Evolutionary conservation across 2,329 filamentous ascomycete species (phyloP), one percentile per base, ranked within the genome.

Genomic region (Hypoxylon sp.): DNA sequence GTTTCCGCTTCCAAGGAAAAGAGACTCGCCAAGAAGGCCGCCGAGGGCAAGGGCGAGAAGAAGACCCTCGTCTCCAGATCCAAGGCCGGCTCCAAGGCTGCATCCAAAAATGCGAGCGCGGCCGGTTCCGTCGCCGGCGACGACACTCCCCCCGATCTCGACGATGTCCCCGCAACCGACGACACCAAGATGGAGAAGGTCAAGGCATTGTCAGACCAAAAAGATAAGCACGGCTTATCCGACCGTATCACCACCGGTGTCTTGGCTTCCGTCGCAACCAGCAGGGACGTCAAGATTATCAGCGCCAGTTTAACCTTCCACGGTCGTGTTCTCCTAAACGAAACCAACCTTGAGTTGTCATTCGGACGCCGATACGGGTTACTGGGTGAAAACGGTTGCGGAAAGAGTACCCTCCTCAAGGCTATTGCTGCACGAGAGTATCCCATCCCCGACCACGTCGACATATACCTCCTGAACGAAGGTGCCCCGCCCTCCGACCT

Each of bases 191-290:
- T 91, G 81, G 90, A 92, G 74, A 91, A 92, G 79, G 91, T 98
- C 73, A 92, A 94, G 85, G 94, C 94, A 80, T 88, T 99, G 74
- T 91, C 92, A 49, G 87, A 95, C 61, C 97, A 99, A 85, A 92
- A 97, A 88, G 96, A 99, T 85, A 93, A 97, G 85, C 90, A 97
- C 80, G 96, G 96, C 78, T 88, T 99, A 73, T 98, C 96, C 13
- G 96, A 99, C 83, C 92, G 96, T 82, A 96, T 99, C 81, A 99
- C 97, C 69, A 99, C 96, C 68, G 96, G 96, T 89, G 96, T 99
- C 63, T 86, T 99, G 70, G 88, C 95, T 40, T 99, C 96, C 49
- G 89, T 95, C 72, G 83, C 88, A 72, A 87, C 92, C 74, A 97
- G 92, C 85, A 92, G 93, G 83, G 96, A 99, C 83, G 94, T 97